Conservation (phyloP, 192 early-diverging fungal genomes). For the Phlyctochytrium planicorne region DNA sequence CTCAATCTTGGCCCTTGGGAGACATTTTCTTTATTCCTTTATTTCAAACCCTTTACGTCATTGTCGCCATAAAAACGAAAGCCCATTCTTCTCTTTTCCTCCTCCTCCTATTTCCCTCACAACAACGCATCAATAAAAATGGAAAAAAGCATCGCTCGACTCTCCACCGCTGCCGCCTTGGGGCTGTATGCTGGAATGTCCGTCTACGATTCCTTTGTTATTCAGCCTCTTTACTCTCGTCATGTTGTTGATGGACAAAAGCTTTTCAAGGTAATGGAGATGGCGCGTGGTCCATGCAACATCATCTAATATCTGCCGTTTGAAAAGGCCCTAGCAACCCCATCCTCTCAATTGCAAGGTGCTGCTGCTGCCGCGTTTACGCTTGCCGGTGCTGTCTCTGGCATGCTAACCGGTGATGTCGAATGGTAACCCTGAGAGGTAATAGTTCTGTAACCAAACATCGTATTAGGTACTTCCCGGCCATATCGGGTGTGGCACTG, state of each 20-base stretch:
- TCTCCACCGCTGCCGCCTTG: background rate
- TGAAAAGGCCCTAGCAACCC: background rate
- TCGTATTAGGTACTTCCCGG: background rate
- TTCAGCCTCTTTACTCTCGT: background rate
- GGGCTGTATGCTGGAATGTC: background rate
- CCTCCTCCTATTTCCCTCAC: background rate
- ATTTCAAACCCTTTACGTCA: background rate
- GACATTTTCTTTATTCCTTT: background rate
- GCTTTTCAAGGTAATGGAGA: conserved; percentile 2
- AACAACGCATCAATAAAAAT: background rate
- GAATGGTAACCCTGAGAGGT: too few species aligned
- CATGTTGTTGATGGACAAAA: background rate
- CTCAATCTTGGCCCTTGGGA: background rate
- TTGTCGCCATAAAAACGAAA: background rate
- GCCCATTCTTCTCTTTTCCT: background rate
- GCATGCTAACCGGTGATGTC: background rate
- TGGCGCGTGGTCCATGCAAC: too few species aligned
- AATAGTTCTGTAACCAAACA: too few species aligned
- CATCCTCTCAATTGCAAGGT: background rate
- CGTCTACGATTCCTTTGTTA: background rate
- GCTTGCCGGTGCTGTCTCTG: background rate
- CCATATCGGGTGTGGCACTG: background rate
- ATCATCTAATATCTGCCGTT: too few species aligned
- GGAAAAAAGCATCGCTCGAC: background rate
- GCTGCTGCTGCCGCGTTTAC: background rate